A percentile compares a stretch with the other conserved stretches of the same genome.
Evolutionary conservation across 306 rosid genomes (phyloP).

Genomic region (Arachis stenosperma): DNA sequence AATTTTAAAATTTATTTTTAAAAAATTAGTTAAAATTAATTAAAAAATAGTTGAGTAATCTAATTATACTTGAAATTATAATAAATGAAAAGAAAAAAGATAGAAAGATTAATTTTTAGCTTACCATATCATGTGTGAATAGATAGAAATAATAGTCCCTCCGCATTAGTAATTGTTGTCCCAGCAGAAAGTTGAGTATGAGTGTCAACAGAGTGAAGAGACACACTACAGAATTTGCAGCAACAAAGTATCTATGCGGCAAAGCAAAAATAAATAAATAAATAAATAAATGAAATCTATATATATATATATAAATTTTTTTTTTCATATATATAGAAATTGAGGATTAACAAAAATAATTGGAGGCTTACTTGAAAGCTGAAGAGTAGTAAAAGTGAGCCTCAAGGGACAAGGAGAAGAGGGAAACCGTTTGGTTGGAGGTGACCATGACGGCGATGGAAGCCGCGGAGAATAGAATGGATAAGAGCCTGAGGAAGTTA

Average conservation of each 20-base stretch:
- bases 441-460: constrained; percentile 57
- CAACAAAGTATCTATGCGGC: constrained; percentile 61
- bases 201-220: constrained; percentile 51
- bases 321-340: background rate
- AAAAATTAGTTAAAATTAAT: no score
- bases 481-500: constrained; percentile 52
- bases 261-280: background rate
- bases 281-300: background rate
- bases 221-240: constrained; percentile 53
- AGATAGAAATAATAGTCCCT: constrained; percentile 44
- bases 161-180: constrained; percentile 22
- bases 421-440: constrained; percentile 53
- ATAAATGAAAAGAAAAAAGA: background rate
- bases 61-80: no score
- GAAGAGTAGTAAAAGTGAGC: constrained; percentile 65
- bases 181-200: constrained; percentile 33
- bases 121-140: constrained; percentile 59
- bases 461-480: constrained; percentile 46
- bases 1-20: no score
- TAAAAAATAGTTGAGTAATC: no score
- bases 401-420: constrained; percentile 43
- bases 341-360: background rate
- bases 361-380: constrained; percentile 53
- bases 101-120: background rate
- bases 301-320: no score